phyloP scores from a whole-genome alignment of 2,329 filamentous ascomycete species.

The Aureobasidium sp. region DNA sequence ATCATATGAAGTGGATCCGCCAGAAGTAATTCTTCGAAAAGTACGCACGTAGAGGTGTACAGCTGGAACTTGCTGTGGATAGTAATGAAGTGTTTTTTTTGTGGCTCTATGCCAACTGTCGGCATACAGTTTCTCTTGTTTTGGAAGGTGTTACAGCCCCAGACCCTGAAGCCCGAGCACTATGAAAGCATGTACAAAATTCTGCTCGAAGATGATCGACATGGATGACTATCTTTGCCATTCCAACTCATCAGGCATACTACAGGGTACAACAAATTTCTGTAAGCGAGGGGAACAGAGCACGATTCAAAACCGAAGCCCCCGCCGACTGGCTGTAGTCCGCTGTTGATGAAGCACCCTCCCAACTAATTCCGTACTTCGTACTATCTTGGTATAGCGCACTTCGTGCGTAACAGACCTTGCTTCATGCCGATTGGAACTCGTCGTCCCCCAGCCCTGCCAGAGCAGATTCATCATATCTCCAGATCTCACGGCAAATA shows the following conservation, averaged over 20 bases:
- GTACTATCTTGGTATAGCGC: slow-evolving; percentile 5
- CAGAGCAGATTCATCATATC: not conserved
- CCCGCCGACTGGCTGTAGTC: slow-evolving; percentile 7
- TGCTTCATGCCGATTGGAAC: not conserved
- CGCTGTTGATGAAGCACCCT: not conserved
- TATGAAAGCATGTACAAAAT: no score
- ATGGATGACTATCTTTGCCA: not conserved
- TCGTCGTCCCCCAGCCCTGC: not conserved
- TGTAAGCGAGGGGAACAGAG: not conserved
- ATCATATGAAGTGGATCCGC: not conserved
- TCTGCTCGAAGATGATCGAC: not conserved
- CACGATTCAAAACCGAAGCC: not conserved
- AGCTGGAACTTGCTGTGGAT: not conserved
- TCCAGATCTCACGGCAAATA: not conserved
- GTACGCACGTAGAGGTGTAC: not conserved
- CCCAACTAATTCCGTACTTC: no score
- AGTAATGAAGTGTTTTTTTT: not conserved
- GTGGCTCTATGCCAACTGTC: not conserved
- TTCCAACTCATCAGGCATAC: not conserved
- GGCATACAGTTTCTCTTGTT: not conserved
- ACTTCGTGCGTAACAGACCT: not conserved
- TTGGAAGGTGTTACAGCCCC: not conserved
- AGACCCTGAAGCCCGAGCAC: not conserved
- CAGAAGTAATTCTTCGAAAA: not conserved
- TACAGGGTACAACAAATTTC: not conserved